phyloP scores from a whole-genome alignment of 148 eudicot genomes.

The Chenopodium suecicum region DNA sequence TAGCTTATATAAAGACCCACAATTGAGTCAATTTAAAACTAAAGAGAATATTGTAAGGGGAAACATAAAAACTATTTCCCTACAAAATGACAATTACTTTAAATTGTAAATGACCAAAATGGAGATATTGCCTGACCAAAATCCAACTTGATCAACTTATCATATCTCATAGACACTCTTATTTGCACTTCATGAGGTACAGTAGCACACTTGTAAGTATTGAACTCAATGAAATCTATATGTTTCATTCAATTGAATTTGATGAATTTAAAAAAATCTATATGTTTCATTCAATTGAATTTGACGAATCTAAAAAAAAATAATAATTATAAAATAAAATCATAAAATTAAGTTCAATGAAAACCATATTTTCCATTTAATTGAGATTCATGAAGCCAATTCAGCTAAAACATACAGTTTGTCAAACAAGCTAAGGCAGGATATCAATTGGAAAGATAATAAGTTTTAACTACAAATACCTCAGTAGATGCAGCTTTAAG shows the following conservation, averaged over 20 bases:
- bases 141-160: too few relatives aligned
- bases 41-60: too few relatives aligned
- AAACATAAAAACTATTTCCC: too few relatives aligned
- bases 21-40: too few relatives aligned
- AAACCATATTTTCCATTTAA: neutral
- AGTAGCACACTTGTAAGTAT: too few relatives aligned
- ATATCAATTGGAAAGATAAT: neutral
- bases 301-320: neutral
- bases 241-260: neutral
- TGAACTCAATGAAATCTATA: neutral
- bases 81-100: too few relatives aligned
- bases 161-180: too few relatives aligned
- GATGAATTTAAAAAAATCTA: neutral
- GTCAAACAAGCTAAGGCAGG: neutral
- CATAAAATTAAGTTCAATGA: neutral
- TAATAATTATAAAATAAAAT: neutral
- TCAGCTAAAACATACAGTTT: neutral
- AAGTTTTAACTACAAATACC: conserved; percentile 40
- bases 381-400: neutral
- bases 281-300: too few relatives aligned
- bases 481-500: conserved; percentile 38
- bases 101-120: too few relatives aligned
- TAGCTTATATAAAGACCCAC: too few relatives aligned
- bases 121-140: too few relatives aligned
- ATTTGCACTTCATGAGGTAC: too few relatives aligned